Evolutionary conservation across 2,329 filamentous ascomycete genomes (phyloP).

Genomic region (Colletotrichum coccodes): DNA sequence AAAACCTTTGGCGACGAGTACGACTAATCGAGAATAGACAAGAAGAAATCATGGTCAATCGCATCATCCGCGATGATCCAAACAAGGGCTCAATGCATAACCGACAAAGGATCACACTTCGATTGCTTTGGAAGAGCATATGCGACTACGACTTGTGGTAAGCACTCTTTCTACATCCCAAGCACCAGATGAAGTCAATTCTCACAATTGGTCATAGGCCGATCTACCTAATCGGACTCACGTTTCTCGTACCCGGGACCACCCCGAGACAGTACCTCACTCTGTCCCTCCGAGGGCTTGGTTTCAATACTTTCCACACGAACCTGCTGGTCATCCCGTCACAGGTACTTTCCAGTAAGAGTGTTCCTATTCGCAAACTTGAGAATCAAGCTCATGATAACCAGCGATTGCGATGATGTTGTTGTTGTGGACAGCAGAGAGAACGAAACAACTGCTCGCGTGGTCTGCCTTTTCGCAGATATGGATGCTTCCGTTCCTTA

Average conservation of each 20-base stretch:
- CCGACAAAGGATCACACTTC: conserved; percentile 59
- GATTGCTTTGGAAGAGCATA: conserved; percentile 57
- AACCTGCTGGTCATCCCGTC: conserved; percentile 63
- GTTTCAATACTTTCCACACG: conserved; percentile 61
- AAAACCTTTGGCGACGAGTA: conserved; percentile 38
- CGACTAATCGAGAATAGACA: conserved; percentile 64
- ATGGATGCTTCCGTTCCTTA: conserved; percentile 64
- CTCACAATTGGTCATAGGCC: too few species aligned
- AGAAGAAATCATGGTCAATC: conserved; percentile 68
- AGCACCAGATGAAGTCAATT: too few species aligned
- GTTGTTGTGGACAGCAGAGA: neutral
- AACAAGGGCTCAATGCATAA: conserved; percentile 68
- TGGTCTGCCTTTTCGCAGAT: conserved; percentile 45
- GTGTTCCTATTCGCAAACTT: too few species aligned
- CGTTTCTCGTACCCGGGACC: conserved; percentile 56
- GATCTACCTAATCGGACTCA: conserved; percentile 60
- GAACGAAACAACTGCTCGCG: neutral
- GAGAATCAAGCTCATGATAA: too few species aligned
- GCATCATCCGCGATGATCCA: conserved; percentile 65
- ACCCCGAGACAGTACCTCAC: conserved; percentile 63
- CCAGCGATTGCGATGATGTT: neutral
- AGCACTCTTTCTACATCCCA: neutral
- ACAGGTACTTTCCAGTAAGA: conserved; percentile 44
- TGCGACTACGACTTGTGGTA: conserved; percentile 66
- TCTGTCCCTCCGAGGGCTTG: conserved; percentile 59